Conservation (phyloP, 208 protist genomes). For the Trichomonas gallinae region DNA sequence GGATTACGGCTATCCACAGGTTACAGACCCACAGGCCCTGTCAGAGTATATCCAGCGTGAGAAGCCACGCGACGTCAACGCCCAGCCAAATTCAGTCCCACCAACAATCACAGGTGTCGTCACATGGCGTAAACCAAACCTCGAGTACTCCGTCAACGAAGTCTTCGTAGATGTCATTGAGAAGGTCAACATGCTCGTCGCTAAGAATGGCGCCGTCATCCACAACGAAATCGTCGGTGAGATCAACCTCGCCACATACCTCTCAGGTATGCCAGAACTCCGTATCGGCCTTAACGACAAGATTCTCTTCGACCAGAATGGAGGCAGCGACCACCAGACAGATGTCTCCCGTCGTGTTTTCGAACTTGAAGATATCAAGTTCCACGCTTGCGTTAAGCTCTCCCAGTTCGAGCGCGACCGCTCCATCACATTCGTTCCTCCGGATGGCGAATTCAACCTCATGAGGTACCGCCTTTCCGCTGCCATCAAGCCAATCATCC, state of each 20-base stretch:
- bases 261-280: slow-evolving; percentile 75
- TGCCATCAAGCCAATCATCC: slow-evolving; percentile 63
- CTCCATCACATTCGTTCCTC: slow-evolving; percentile 62
- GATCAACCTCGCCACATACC: slow-evolving; percentile 60
- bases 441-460: slow-evolving; percentile 81
- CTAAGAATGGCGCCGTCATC: slow-evolving; percentile 54
- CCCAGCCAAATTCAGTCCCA: slow-evolving; percentile 25
- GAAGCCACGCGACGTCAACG: neutral
- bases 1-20: slow-evolving; percentile 71
- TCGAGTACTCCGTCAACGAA: slow-evolving; percentile 69
- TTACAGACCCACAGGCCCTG: neutral
- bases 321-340: neutral
- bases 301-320: slow-evolving; percentile 51
- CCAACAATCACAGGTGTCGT: slow-evolving; percentile 55
- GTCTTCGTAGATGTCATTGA: slow-evolving; percentile 80
- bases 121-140: slow-evolving; percentile 56
- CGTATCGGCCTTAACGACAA: slow-evolving; percentile 77
- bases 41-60: slow-evolving; percentile 21
- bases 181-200: slow-evolving; percentile 68
- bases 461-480: slow-evolving; percentile 76
- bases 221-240: slow-evolving; percentile 65
- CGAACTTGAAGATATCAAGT: slow-evolving; percentile 75
- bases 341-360: slow-evolving; percentile 25
- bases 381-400: slow-evolving; percentile 75
- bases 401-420: slow-evolving; percentile 68